Conservation (phyloP, 768 basidiomycete genomes). For the Termitomyces sp. region DNA sequence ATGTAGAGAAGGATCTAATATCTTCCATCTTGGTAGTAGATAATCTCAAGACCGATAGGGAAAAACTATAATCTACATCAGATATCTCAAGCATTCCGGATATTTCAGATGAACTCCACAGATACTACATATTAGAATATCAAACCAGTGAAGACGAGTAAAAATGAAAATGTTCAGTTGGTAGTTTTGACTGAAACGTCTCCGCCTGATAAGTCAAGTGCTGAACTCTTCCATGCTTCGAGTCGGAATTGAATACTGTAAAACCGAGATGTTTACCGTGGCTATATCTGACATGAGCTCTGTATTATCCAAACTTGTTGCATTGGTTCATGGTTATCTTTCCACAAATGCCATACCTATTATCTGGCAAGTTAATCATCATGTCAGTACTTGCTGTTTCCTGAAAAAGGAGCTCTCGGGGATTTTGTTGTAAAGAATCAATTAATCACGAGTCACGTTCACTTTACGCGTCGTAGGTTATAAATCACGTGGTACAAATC, state of each 20-base stretch:
- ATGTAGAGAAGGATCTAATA: neutral
- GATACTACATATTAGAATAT: neutral
- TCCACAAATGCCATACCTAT: neutral
- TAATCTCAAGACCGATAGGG: neutral
- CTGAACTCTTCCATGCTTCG: too few relatives aligned
- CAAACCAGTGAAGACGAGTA: neutral
- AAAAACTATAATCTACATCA: neutral
- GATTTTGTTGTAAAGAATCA: too few relatives aligned
- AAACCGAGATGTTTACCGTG: neutral
- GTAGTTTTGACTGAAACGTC: neutral
- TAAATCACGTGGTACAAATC: constrained; percentile 29
- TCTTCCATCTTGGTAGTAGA: neutral
- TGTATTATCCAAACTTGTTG: neutral
- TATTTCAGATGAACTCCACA: too few relatives aligned
- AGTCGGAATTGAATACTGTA: neutral
- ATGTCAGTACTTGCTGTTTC: neutral
- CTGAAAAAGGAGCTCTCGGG: neutral
- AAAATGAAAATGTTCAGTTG: neutral
- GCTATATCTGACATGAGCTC: neutral
- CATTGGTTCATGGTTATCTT: neutral
- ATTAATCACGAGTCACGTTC: constrained; percentile 11
- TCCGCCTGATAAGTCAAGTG: neutral
- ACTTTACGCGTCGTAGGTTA: constrained; percentile 15
- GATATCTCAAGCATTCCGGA: too few relatives aligned
- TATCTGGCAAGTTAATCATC: neutral